Conservation (phyloP, 768 basidiomycete species). For the Wakefieldia striispora region DNA sequence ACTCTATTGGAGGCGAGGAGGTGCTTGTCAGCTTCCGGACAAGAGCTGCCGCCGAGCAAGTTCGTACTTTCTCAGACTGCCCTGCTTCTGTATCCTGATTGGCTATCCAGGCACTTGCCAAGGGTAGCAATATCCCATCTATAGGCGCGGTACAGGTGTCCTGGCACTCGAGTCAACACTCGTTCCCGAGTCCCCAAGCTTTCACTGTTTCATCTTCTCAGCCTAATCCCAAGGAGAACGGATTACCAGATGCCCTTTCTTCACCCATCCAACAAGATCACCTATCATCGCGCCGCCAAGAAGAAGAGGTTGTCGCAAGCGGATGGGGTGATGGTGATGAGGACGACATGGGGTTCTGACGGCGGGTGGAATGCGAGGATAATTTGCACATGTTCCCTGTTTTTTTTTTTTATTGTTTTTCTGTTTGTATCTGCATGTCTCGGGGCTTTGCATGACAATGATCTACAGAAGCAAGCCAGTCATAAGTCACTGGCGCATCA, state of each 20-base stretch:
- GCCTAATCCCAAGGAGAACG: slow-evolving; percentile 18
- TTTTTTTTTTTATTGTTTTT: slow-evolving; percentile 2
- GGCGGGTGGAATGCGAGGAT: not conserved
- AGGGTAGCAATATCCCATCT: slow-evolving; percentile 64
- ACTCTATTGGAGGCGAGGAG: slow-evolving; percentile 53
- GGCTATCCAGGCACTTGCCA: slow-evolving; percentile 59
- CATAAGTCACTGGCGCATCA: slow-evolving; percentile 6
- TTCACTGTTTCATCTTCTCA: slow-evolving; percentile 21
- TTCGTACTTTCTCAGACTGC: slow-evolving; percentile 28
- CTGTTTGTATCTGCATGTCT: slow-evolving; percentile 16
- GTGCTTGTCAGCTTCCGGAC: slow-evolving; percentile 69
- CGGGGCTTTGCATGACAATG: slow-evolving; percentile 11
- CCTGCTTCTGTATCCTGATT: slow-evolving; percentile 8
- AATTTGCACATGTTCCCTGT: slow-evolving; percentile 1
- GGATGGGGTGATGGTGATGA: slow-evolving; percentile 72
- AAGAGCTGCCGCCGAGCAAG: slow-evolving; percentile 76
- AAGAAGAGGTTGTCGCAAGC: slow-evolving; percentile 62
- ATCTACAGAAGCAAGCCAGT: slow-evolving; percentile 10
- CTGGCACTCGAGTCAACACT: slow-evolving; percentile 52
- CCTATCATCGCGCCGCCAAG: slow-evolving; percentile 39
- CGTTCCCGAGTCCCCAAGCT: slow-evolving; percentile 19
- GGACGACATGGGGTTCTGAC: slow-evolving; percentile 71
- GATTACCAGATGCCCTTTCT: slow-evolving; percentile 23
- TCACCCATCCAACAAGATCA: slow-evolving; percentile 13
- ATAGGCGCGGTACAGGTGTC: slow-evolving; percentile 64